Evolutionary conservation across 352 stramenopile species (phyloP).

Genomic region (Pythium sp.): DNA sequence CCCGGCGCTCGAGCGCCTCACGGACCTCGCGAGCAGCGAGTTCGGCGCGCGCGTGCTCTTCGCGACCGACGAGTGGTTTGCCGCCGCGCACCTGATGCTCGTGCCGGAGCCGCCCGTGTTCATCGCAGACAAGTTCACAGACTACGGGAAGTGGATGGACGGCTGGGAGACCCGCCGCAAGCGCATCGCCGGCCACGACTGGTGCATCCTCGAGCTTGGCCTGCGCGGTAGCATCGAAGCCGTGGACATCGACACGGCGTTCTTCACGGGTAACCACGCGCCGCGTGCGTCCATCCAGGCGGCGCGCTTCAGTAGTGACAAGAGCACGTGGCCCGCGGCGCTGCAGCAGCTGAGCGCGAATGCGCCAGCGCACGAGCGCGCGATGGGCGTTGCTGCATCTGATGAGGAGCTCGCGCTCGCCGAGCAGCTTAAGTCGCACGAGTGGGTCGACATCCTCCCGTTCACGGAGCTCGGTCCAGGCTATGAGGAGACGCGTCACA

Average conservation of each 20-base stretch:
- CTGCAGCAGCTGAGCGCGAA: conserved; percentile 41
- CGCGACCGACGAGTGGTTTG: conserved; percentile 94
- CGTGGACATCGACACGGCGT: conserved; percentile 91
- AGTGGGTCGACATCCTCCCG: conserved; percentile 69
- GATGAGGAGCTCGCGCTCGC: conserved; percentile 36
- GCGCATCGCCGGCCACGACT: conserved; percentile 85
- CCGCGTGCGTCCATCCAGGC: conserved; percentile 89
- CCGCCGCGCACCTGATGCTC: conserved; percentile 82
- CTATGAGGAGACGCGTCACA: conserved; percentile 85
- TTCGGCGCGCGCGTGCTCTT: conserved; percentile 82
- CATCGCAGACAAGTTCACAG: conserved; percentile 89
- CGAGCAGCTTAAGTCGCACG: conserved; percentile 45
- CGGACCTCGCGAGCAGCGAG: conserved; percentile 57
- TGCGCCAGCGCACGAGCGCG: conserved; percentile 32
- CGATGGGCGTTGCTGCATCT: conserved; percentile 53
- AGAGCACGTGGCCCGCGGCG: conserved; percentile 29
- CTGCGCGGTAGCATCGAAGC: conserved; percentile 54
- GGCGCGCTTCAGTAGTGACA: conserved; percentile 42
- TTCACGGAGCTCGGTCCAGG: conserved; percentile 56
- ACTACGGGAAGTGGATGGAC: conserved; percentile 95
- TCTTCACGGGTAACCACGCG: conserved; percentile 92
- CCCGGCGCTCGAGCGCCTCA: conserved; percentile 36
- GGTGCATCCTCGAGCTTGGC: conserved; percentile 89
- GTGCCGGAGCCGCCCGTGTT: conserved; percentile 77
- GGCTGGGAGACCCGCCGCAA: conserved; percentile 95